Percentiles rank a stretch among this genome's conserved stretches.
Conservation (phyloP, 176 grass and related monocot species). For the Canna indica region DNA sequence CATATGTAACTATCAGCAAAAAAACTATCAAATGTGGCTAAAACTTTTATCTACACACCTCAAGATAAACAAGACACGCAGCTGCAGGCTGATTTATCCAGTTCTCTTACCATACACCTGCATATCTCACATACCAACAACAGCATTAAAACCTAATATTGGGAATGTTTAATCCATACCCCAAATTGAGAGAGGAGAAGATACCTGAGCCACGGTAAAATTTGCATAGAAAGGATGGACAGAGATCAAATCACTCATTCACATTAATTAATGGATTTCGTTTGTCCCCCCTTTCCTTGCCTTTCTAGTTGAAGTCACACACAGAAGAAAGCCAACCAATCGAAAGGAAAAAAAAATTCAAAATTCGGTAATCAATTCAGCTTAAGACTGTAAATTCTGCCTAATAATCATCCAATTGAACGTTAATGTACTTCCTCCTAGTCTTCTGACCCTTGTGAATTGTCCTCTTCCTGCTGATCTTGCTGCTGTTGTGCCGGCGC, state of each 20-base stretch:
- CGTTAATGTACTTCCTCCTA: constrained; percentile 15
- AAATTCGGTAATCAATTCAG: constrained; percentile 11
- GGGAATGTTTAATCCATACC: neutral
- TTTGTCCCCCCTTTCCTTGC: neutral
- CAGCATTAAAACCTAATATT: constrained; percentile 1
- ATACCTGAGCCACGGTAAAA: neutral
- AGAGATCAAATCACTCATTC: neutral
- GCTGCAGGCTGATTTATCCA: constrained; percentile 21
- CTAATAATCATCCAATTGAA: neutral
- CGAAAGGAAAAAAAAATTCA: constrained; percentile 6
- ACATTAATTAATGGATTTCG: neutral
- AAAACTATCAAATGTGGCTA: constrained; percentile 23
- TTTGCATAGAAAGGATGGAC: neutral
- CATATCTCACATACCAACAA: constrained; percentile 4
- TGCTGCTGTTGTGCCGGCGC: constrained; percentile 42
- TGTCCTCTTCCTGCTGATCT: constrained; percentile 37
- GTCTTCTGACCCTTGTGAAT: constrained; percentile 50
- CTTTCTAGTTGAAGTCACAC: constrained; percentile 5
- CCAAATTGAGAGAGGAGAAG: constrained; percentile 3
- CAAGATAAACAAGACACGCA: constrained; percentile 44
- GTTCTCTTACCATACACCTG: constrained; percentile 40
- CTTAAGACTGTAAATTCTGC: constrained; percentile 27
- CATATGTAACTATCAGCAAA: constrained; percentile 35
- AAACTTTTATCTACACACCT: constrained; percentile 48
- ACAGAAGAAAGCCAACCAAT: constrained; percentile 17